These are phyloP conservation scores for Taphrina populina DNA, from an alignment of 1,139 yeast genomes.

Conservation along the genomic window DNA sequence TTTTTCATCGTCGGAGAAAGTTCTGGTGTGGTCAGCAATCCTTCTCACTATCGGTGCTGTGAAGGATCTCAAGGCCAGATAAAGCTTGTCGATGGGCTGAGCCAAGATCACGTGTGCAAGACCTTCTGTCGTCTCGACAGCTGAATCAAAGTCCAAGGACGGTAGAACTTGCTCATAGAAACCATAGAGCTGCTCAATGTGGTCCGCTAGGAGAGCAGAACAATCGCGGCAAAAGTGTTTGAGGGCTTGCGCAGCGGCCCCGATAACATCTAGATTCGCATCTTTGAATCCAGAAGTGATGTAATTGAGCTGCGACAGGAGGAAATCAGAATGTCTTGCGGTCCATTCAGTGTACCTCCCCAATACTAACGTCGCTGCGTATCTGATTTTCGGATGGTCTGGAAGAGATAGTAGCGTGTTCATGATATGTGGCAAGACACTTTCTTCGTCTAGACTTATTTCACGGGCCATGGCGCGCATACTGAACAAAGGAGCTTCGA, in stretches of 20 bases:
- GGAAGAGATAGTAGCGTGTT: conserved; percentile 67
- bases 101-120: conserved; percentile 76
- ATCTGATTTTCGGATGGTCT: conserved; percentile 80
- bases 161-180: conserved; percentile 66
- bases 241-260: conserved; percentile 90
- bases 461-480: conserved; percentile 95
- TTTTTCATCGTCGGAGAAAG: conserved; percentile 45
- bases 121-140: conserved; percentile 83
- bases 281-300: conserved; percentile 72
- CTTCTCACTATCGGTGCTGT: conserved; percentile 54
- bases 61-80: conserved; percentile 57
- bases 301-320: conserved; percentile 80
- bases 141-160: conserved; percentile 63
- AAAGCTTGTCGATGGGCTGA: conserved; percentile 51
- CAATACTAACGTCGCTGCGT: conserved; percentile 86
- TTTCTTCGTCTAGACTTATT: conserved; percentile 66
- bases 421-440: conserved; percentile 77
- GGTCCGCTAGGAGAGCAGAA: conserved; percentile 61
- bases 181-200: conserved; percentile 71
- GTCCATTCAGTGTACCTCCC: conserved; percentile 98
- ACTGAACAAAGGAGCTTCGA: conserved; percentile 87
- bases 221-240: conserved; percentile 96
- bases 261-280: conserved; percentile 57
- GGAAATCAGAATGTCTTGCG: conserved; percentile 71
- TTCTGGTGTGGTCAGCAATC: conserved; percentile 37